Conservation (phyloP, 2,329 filamentous ascomycete genomes). For the Fusarium dimerum region DNA sequence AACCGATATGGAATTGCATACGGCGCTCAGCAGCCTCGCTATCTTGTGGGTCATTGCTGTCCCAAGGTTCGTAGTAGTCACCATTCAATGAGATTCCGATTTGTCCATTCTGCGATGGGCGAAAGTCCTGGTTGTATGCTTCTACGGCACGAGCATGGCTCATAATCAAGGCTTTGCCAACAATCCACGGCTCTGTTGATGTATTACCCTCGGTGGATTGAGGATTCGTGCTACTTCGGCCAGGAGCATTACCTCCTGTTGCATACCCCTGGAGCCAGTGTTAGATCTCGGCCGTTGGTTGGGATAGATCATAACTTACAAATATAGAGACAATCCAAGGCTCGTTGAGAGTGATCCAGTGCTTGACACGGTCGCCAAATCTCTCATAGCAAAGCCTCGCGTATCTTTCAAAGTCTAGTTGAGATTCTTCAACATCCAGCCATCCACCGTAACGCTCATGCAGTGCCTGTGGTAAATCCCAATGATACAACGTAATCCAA, state of each 20-base stretch:
- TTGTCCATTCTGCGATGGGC: slow-evolving; percentile 27
- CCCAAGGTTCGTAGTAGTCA: slow-evolving; percentile 40
- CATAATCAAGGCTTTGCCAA: slow-evolving; percentile 38
- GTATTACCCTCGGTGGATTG: slow-evolving; percentile 32
- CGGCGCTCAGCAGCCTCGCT: slow-evolving; percentile 34
- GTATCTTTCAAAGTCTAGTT: slow-evolving; percentile 39
- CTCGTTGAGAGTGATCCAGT: slow-evolving; percentile 44
- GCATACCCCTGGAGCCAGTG: slow-evolving; percentile 28
- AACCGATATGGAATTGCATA: slow-evolving; percentile 41
- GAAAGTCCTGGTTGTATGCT: slow-evolving; percentile 36
- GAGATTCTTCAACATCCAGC: slow-evolving; percentile 33
- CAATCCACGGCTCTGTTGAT: slow-evolving; percentile 39
- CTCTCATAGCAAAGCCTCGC: slow-evolving; percentile 38
- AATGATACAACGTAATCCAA: slow-evolving; percentile 65
- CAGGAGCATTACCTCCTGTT: slow-evolving; percentile 38
- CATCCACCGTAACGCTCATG: slow-evolving; percentile 40
- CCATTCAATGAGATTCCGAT: slow-evolving; percentile 41
- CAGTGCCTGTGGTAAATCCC: slow-evolving; percentile 49
- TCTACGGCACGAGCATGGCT: slow-evolving; percentile 36
- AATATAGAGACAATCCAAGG: slow-evolving; percentile 41
- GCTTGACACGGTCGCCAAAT: slow-evolving; percentile 43
- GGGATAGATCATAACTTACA: slow-evolving; percentile 1
- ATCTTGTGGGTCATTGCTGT: slow-evolving; percentile 26
- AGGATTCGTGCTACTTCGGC: slow-evolving; percentile 29
- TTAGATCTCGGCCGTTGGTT: not conserved